A percentile compares a stretch with the other conserved stretches of the same genome.
Conservation (phyloP, 768 basidiomycete genomes). For the Grammothele lineata region DNA sequence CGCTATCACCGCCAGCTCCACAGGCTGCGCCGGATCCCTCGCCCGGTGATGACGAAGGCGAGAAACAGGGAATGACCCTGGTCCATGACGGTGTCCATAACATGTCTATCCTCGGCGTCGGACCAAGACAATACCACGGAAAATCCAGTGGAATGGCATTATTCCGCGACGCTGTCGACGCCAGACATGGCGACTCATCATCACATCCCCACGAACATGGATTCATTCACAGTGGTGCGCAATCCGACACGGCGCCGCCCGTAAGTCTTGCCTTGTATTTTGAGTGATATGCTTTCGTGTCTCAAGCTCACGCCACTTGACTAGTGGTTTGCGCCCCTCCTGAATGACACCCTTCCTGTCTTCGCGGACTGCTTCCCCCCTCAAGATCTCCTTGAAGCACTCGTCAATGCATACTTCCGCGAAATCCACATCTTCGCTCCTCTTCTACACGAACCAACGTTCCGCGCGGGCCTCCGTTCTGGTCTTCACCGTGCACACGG, state of each 20-base stretch:
- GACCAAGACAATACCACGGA: background rate
- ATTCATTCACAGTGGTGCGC: background rate
- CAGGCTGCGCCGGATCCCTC: no score
- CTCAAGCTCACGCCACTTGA: background rate
- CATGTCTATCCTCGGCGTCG: background rate
- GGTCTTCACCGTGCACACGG: conserved; percentile 47
- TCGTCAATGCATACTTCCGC: conserved; percentile 66
- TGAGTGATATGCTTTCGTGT: background rate
- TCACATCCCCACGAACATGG: background rate
- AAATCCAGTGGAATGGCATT: background rate
- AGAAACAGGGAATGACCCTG: background rate
- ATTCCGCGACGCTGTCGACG: background rate
- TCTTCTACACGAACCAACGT: conserved; percentile 69
- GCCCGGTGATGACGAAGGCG: background rate
- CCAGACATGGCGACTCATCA: no score
- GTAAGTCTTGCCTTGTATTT: background rate
- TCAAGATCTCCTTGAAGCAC: conserved; percentile 39
- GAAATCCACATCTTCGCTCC: conserved; percentile 55
- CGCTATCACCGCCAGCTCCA: no score
- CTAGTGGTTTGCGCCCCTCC: background rate
- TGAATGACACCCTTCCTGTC: conserved; percentile 11
- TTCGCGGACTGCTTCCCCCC: conserved; percentile 40
- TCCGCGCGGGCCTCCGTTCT: conserved; percentile 46
- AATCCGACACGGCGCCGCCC: background rate
- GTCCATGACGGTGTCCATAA: background rate